Base-by-base conservation (phyloP, 2,329 filamentous ascomycete genomes). In the Talaromyces sp. region DNA sequence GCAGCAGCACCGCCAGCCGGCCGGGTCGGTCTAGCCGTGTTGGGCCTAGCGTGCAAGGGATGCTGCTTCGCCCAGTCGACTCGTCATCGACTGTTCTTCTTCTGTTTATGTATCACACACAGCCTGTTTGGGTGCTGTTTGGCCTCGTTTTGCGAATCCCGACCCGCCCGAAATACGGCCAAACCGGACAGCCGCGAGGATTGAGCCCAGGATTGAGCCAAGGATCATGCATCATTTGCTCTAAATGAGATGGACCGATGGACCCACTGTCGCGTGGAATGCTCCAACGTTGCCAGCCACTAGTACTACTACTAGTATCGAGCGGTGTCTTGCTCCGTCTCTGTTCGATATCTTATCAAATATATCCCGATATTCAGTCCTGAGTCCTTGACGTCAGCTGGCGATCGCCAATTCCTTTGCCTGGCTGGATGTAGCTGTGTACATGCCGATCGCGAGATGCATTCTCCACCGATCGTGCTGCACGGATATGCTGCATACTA, bases 181-280 rank as follows among this genome's bases (percentile, higher is more conserved):
- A 8, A 47, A 47, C 10, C 18, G n/a, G n/a, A 47, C n/a, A 10
- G 44, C 44, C 44, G 44, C 44, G 23, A 47, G 44, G 44, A 27
- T 47, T 27, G 44, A 5, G 44, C 44, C 44, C 12, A 47, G 44
- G 44, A 27, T 47, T 27, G 44, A 5, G 44, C 44, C 44, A 47
- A 47, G 44, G 23, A 9, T 47, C 10, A 47, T 47, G 44, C 44
- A 47, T 27, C 18, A 23, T 5, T 27, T 27, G 18, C 6, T 47
- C 44, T 47, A 40, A 36, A 40, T 12, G 44, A 47, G 50, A 8
- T 30, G 30, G 59, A 30, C 60, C 61, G 50, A 8, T 30, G 30
- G 59, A 30, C 60, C 61, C 61, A 62, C 61, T 62, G 56, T 62
- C 61, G 61, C 61, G 61, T 62, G 61, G 61, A 62, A 62, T 62